Evolutionary conservation across 176 grass and related monocot genomes (phyloP).

Genomic region (Aegilops bicornis): DNA sequence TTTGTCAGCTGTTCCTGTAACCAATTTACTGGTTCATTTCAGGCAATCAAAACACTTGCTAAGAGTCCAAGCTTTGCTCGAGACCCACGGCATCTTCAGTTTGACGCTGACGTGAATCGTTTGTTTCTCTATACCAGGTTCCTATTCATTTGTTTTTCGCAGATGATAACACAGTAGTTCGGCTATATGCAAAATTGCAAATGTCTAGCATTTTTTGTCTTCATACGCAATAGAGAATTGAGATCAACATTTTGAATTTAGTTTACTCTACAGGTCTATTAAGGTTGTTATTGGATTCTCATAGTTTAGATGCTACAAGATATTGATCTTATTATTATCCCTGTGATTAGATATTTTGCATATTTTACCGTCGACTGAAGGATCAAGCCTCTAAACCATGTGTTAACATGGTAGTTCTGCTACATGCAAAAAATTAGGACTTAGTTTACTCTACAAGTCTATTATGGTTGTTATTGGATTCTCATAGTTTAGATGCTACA

Average conservation of each 20-base stretch:
- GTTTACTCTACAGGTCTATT: neutral
- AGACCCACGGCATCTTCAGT: constrained; percentile 89
- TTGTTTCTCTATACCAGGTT: constrained; percentile 92
- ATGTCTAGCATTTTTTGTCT: neutral
- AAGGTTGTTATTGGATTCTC: neutral
- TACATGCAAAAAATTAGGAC: neutral
- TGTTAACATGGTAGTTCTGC: neutral
- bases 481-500: constrained; percentile 16
- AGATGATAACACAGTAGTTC: neutral
- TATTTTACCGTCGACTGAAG: neutral
- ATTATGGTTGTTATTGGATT: neutral
- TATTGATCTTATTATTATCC: neutral
- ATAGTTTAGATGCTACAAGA: neutral
- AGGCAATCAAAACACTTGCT: constrained; percentile 66
- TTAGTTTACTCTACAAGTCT: neutral
- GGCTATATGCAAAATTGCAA: neutral
- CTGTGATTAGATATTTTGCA: neutral
- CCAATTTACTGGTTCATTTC: constrained; percentile 20
- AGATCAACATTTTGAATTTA: constrained; percentile 1
- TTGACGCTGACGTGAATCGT: constrained; percentile 76
- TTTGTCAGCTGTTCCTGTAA: constrained; percentile 1
- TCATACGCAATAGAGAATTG: neutral
- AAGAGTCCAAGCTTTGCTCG: constrained; percentile 66
- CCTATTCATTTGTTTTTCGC: neutral
- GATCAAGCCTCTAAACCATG: neutral